Conservation (phyloP, 495 filamentous ascomycete genomes). For the Hypoxylon trugodes region DNA sequence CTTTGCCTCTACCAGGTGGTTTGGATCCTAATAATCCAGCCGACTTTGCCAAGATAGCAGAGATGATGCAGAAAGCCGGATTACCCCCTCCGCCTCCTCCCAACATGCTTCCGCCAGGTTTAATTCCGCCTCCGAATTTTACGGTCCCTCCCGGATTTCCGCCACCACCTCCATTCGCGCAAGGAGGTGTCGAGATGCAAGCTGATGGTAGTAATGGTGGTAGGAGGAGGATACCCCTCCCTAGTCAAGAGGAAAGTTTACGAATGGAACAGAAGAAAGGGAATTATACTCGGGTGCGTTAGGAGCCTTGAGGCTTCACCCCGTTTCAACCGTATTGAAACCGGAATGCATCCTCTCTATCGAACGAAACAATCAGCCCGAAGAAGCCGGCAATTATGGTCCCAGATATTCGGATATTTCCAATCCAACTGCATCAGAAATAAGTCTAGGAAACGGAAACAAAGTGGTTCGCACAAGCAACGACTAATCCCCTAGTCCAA, state of each 20-base stretch:
- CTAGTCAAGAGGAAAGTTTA: conserved; percentile 84
- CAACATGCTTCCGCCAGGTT: conserved; percentile 53
- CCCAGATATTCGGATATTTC: neutral
- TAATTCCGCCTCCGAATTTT: conserved; percentile 61
- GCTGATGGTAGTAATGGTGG: conserved; percentile 29
- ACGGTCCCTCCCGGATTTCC: conserved; percentile 61
- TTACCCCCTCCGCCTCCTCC: conserved; percentile 59
- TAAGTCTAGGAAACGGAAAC: neutral
- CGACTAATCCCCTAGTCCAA: no score
- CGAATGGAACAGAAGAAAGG: conserved; percentile 75
- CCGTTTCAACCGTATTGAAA: neutral
- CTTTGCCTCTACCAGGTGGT: conserved; percentile 55
- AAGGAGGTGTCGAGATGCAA: conserved; percentile 35
- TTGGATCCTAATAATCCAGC: conserved; percentile 67
- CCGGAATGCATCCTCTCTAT: neutral
- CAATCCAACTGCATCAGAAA: neutral
- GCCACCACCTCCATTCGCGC: conserved; percentile 46
- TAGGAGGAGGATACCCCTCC: conserved; percentile 70
- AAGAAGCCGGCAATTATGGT: neutral
- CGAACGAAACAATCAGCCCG: neutral
- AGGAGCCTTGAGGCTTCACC: conserved; percentile 19
- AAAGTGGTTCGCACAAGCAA: neutral
- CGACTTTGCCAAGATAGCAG: conserved; percentile 72
- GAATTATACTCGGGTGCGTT: conserved; percentile 65
- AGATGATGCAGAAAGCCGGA: conserved; percentile 67